Evolutionary conservation across 2,329 filamentous ascomycete species (phyloP).

Genomic region (Fusarium hainanense): DNA sequence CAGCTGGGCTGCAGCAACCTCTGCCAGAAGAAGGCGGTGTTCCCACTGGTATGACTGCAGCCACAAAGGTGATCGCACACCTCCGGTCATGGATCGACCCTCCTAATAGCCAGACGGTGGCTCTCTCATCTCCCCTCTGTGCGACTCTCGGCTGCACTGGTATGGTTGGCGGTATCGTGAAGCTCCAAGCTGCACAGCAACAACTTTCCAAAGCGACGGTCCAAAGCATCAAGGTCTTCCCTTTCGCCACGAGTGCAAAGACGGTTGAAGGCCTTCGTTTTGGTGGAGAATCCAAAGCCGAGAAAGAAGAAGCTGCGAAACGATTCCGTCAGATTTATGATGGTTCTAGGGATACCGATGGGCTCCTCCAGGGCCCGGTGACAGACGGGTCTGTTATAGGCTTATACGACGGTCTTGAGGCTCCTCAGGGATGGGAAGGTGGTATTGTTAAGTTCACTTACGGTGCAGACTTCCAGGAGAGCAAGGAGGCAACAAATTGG

Average conservation of each 20-base stretch:
- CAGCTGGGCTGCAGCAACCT: conserved; percentile 78
- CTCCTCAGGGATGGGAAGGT: conserved; percentile 78
- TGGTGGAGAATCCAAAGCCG: conserved; percentile 85
- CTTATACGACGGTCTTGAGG: conserved; percentile 63
- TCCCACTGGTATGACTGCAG: conserved; percentile 56
- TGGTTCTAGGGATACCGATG: conserved; percentile 62
- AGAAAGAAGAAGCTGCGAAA: conserved; percentile 80
- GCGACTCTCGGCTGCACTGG: conserved; percentile 75
- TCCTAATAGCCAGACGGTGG: conserved; percentile 82
- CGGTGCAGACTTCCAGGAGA: conserved; percentile 53
- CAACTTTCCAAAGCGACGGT: conserved; percentile 75
- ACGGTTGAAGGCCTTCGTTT: conserved; percentile 79
- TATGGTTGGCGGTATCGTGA: conserved; percentile 86
- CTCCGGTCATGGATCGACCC: conserved; percentile 86
- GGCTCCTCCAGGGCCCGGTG: conserved; percentile 83
- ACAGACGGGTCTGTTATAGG: conserved; percentile 88
- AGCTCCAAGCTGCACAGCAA: conserved; percentile 83
- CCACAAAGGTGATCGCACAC: conserved; percentile 76
- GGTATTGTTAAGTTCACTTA: conserved; percentile 82
- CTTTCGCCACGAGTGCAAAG: conserved; percentile 73
- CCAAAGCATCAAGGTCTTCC: conserved; percentile 78
- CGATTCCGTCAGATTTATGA: conserved; percentile 79
- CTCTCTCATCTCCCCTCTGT: conserved; percentile 82
- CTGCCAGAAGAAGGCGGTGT: conserved; percentile 74
- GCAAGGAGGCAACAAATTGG: conserved; percentile 71